phyloP scores from a whole-genome alignment of 148 eudicot genomes.

The Vaccinium macrocarpon region DNA sequence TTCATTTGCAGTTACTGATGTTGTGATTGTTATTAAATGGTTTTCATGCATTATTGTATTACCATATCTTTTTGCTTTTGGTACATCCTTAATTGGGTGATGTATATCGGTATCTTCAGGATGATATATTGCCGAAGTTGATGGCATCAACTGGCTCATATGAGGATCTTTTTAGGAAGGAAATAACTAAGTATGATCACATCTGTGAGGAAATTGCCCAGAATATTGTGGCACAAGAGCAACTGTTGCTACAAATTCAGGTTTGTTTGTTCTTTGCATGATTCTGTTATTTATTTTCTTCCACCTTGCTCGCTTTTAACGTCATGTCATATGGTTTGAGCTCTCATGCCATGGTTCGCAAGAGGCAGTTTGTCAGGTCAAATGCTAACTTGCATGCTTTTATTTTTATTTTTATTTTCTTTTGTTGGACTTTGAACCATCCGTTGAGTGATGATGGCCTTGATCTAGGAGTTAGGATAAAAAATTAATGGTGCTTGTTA shows the following conservation, averaged over 20 bases:
- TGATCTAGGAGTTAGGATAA: not conserved
- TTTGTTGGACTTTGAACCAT: not conserved
- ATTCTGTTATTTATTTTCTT: not conserved
- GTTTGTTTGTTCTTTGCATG: constrained; percentile 30
- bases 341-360: not conserved
- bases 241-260: constrained; percentile 79
- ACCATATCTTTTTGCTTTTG: not conserved
- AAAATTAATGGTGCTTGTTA: not conserved
- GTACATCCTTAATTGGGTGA: constrained; percentile 13
- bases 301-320: not conserved
- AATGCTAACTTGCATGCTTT: not conserved
- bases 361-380: constrained; percentile 13
- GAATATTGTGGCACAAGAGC: constrained; percentile 83
- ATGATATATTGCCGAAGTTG: constrained; percentile 93
- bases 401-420: not conserved
- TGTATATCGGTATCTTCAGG: constrained; percentile 43
- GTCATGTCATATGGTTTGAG: not conserved
- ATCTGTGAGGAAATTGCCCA: constrained; percentile 77
- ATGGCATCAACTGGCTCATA: constrained; percentile 91
- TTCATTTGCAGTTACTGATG: not conserved
- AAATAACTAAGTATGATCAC: constrained; percentile 76
- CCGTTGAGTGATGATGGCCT: not conserved
- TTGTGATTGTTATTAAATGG: not conserved
- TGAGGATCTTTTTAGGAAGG: constrained; percentile 95
- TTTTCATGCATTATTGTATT: not conserved